Conservation (phyloP, 1,284 basidiomycete species). For the Pholiota adiposa region DNA sequence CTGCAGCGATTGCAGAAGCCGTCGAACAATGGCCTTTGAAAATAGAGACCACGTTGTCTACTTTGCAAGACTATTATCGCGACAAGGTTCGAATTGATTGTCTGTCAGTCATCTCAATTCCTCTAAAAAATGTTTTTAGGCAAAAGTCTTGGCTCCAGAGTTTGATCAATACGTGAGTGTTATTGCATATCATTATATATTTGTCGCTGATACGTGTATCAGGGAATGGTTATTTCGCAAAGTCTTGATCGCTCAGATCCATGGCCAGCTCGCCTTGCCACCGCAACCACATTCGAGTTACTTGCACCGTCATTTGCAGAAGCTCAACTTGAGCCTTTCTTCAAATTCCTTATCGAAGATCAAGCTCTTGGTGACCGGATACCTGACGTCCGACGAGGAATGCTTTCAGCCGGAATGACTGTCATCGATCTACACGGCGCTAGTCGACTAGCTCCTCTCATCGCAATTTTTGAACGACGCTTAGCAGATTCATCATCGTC, state of each 20-base stretch:
- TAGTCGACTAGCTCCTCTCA: conserved; percentile 74
- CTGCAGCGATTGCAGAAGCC: conserved; percentile 79
- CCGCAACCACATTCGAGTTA: conserved; percentile 73
- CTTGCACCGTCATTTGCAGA: conserved; percentile 74
- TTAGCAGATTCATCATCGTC: conserved; percentile 66
- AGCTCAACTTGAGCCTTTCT: conserved; percentile 77
- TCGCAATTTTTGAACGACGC: conserved; percentile 85
- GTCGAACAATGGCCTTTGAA: conserved; percentile 77
- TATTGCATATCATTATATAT: conserved; percentile 5
- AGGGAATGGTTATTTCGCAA: conserved; percentile 94
- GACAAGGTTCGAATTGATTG: conserved; percentile 64
- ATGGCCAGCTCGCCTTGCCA: conserved; percentile 84
- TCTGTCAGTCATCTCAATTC: background rate
- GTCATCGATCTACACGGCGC: conserved; percentile 88
- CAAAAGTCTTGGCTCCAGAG: conserved; percentile 87
- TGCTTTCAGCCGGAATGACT: conserved; percentile 85
- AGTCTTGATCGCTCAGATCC: conserved; percentile 94
- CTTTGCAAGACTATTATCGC: conserved; percentile 77
- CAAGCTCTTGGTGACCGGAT: conserved; percentile 90
- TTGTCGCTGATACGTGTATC: conserved; percentile 3
- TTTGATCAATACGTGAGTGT: conserved; percentile 83
- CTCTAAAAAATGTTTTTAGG: no score
- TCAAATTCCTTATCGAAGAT: conserved; percentile 85
- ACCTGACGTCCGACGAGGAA: conserved; percentile 81
- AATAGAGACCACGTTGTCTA: conserved; percentile 50